Conservation (phyloP, 306 rosid genomes). For the Herpetospermum pedunculosum region DNA sequence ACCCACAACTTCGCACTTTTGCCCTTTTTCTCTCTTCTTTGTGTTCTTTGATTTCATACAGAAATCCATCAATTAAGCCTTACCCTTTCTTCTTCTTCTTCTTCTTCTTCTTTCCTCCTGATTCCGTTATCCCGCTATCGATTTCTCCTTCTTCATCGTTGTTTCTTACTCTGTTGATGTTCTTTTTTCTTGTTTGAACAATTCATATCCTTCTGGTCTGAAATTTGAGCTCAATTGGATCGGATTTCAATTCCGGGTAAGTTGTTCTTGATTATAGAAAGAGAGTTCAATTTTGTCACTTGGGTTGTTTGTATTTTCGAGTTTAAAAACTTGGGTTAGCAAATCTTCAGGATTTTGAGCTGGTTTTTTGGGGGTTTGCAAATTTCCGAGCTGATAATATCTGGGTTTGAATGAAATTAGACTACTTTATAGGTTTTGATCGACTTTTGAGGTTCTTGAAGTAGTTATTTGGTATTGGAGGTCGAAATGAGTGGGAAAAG, state of each 20-base stretch:
- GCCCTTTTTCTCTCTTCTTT: constrained; percentile 9
- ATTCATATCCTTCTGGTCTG: neutral
- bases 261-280: neutral
- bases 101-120: neutral
- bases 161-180: neutral
- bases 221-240: neutral
- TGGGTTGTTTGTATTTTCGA: neutral
- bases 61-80: constrained; percentile 12
- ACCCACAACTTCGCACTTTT: constrained; percentile 10
- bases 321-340: neutral
- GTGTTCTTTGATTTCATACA: neutral
- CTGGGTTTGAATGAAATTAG: neutral
- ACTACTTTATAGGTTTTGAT: constrained; percentile 10
- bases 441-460: neutral
- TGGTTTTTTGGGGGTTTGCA: neutral
- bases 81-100: constrained; percentile 5
- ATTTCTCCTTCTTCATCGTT: constrained; percentile 5
- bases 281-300: neutral
- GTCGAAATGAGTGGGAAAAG: neutral
- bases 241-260: constrained; percentile 7
- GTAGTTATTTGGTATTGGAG: constrained; percentile 12
- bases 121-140: neutral
- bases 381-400: neutral
- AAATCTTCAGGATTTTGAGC: neutral
- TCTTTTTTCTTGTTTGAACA: neutral